These are phyloP conservation scores for Citrus glauca DNA, from an alignment of 345 rosid species.

Conservation along the genomic window DNA sequence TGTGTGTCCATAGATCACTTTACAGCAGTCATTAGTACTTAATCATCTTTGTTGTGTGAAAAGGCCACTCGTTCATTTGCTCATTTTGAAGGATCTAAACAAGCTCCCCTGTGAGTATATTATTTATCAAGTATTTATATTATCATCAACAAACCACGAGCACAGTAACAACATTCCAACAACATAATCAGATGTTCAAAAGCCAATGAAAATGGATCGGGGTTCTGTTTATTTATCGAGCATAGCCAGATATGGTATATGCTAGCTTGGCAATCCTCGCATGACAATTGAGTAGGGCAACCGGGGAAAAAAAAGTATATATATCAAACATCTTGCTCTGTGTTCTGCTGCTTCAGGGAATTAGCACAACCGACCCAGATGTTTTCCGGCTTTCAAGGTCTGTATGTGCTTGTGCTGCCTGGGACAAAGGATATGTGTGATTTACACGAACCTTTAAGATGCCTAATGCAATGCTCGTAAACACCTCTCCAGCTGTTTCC, in stretches of 20 bases:
- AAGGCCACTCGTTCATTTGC: not conserved
- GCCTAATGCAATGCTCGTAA: conserved; percentile 56
- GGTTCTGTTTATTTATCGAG: not conserved
- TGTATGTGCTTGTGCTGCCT: conserved; percentile 71
- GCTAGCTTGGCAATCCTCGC: not conserved
- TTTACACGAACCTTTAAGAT: conserved; percentile 57
- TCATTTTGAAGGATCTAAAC: not conserved
- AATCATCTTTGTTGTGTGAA: too few relatives aligned
- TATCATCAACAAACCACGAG: not conserved
- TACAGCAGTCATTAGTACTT: too few relatives aligned
- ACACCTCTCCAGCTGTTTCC: conserved; percentile 69
- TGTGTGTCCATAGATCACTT: too few relatives aligned
- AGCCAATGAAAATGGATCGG: not conserved
- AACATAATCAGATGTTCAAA: not conserved
- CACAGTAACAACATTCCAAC: not conserved
- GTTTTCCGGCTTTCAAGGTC: conserved; percentile 73
- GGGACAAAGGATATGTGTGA: conserved; percentile 67
- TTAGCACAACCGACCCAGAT: conserved; percentile 70
- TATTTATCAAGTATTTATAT: not conserved
- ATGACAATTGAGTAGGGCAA: not conserved
- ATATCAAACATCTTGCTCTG: not conserved
- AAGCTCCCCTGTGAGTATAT: not conserved
- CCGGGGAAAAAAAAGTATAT: too few relatives aligned
- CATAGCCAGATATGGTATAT: not conserved
- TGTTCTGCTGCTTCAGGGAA: conserved; percentile 39